A percentile compares a stretch with the other conserved stretches of the same genome.
Evolutionary conservation across 83 land plant genomes (phyloP).

Genomic region (Picea abies): DNA sequence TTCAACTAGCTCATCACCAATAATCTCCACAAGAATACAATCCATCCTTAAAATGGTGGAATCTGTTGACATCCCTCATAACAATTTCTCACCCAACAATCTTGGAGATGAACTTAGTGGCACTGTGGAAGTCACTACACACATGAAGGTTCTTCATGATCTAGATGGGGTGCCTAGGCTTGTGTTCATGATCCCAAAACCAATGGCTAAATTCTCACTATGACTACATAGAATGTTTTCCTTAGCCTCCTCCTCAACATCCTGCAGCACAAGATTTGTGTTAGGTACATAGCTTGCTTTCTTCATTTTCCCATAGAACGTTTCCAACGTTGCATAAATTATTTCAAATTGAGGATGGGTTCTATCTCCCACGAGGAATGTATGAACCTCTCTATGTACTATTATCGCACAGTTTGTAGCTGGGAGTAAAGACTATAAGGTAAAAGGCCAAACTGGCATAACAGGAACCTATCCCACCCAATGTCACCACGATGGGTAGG

Average conservation of each 20-base stretch:
- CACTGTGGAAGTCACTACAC: slow-evolving; percentile 3
- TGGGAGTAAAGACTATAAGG: too few species aligned
- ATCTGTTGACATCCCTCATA: background rate
- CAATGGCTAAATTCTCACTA: slow-evolving; percentile 10
- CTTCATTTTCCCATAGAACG: background rate
- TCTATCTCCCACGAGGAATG: background rate
- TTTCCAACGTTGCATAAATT: background rate
- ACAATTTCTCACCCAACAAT: slow-evolving; percentile 6
- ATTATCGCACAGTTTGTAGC: too few species aligned
- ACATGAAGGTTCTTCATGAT: slow-evolving; percentile 5
- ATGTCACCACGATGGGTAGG: too few species aligned
- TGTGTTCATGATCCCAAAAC: slow-evolving; percentile 9
- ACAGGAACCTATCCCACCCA: too few species aligned
- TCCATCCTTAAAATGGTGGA: slow-evolving; percentile 10
- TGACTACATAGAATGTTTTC: slow-evolving; percentile 8
- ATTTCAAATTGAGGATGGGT: background rate
- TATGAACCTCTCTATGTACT: background rate
- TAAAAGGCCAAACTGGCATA: too few species aligned
- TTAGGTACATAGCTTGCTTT: background rate
- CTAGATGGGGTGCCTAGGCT: background rate
- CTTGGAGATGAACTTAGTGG: slow-evolving; percentile 1
- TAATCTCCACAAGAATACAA: slow-evolving; percentile 8
- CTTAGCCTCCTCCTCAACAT: slow-evolving; percentile 11
- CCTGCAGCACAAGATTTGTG: slow-evolving; percentile 8
- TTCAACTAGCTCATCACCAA: background rate